Base-by-base conservation (phyloP, 306 rosid genomes). In the Trifolium dubium region DNA sequence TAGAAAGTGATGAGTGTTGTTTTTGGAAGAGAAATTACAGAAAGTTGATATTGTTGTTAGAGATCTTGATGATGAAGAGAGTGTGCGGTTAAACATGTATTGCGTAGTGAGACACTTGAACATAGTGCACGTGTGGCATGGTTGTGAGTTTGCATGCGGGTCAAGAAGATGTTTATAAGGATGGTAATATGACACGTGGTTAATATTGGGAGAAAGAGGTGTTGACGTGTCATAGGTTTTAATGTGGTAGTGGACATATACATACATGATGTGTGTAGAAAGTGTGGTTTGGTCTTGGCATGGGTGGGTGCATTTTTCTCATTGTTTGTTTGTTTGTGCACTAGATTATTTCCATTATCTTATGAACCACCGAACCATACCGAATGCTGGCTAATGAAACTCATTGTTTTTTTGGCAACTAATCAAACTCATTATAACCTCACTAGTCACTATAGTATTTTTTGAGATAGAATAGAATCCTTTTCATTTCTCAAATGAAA, bases 191-290 rank as follows among this genome's bases (percentile, higher is more conserved):
- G 83, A 74, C 80, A 80, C 64, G 84, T 8, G 85, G 70, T 19
- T 73, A 44, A 14, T 40, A n/a, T 80, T 82, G 87, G 82, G 79
- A 35, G 50, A 50, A 65, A 37, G 73, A 39, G 39, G 37, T 39
- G 54, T 47, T 49, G 51, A 66, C 67, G 77, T 79, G 90, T 80
- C 80, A 1, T 37, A 17, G 2, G 0, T 56, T 54, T 1, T 0
- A 0, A 54, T 54, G 14, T 44, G 18, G 14, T 44, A 12, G 50
- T 44, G 50, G 50, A 44, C 15, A 8, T 39, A 6, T 39, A 39
- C 43, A 37, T n/a, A n/a, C n/a, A n/a, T n/a, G n/a, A n/a, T 37
- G 43, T 39, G 43, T 39, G 43, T 39, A 37, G 40, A 37, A 37
- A 37, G 8, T 0, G 8, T 1, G 39, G 39, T 35, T 35, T 35